Conservation (phyloP, 2,329 filamentous ascomycete species). For the Talaromyces albobiverticillius region DNA sequence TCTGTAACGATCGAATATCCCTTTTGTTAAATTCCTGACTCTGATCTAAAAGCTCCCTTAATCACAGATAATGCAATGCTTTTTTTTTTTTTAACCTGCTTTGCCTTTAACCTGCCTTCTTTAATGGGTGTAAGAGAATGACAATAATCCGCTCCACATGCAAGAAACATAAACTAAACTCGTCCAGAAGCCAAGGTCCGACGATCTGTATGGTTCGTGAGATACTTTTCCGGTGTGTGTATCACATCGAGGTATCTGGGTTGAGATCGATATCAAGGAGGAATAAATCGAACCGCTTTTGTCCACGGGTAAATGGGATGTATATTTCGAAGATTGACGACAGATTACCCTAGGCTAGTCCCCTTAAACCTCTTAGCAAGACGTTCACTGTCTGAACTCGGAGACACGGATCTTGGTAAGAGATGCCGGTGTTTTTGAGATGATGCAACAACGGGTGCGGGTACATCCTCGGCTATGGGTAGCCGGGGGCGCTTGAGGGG, state of each 20-base stretch:
- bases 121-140: neutral
- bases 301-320: too few species aligned
- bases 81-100: neutral
- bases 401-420: slow-evolving; percentile 36
- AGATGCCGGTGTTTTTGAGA: slow-evolving; percentile 34
- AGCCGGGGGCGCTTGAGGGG: slow-evolving; percentile 67
- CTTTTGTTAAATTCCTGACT: neutral
- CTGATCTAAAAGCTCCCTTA: too few species aligned
- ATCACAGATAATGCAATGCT: too few species aligned
- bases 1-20: neutral
- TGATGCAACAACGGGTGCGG: slow-evolving; percentile 27
- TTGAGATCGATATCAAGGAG: too few species aligned
- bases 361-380: slow-evolving; percentile 65
- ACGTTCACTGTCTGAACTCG: slow-evolving; percentile 52
- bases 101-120: neutral
- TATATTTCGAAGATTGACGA: too few species aligned
- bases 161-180: neutral
- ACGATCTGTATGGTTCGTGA: neutral
- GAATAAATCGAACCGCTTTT: too few species aligned
- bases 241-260: too few species aligned
- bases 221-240: neutral
- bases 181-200: neutral
- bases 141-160: neutral
- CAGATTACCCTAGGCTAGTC: slow-evolving; percentile 52
- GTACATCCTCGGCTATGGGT: slow-evolving; percentile 36